phyloP scores from a whole-genome alignment of 495 filamentous ascomycete genomes.

The Aspergillus sparsus region DNA sequence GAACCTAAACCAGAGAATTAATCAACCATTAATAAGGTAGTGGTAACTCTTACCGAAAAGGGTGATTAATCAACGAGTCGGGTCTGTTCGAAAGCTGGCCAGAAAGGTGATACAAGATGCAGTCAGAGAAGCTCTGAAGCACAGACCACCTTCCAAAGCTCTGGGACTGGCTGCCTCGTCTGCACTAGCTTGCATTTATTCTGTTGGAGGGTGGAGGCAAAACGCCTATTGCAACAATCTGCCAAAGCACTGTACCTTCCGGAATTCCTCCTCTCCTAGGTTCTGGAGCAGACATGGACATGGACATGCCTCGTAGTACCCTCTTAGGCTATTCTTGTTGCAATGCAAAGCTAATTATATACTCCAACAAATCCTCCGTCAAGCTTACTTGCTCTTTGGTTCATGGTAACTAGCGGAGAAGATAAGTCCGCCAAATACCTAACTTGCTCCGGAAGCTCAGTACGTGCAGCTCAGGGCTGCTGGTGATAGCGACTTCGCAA shows the following conservation, averaged over 20 bases:
- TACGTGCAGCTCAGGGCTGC: slow-evolving; percentile 14
- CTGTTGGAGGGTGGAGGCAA: slow-evolving; percentile 13
- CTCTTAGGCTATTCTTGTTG: not conserved
- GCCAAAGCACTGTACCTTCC: slow-evolving; percentile 11
- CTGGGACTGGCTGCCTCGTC: slow-evolving; percentile 26
- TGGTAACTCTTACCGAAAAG: slow-evolving; percentile 10
- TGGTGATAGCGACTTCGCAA: slow-evolving; percentile 9
- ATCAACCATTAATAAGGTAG: not conserved
- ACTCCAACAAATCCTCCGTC: not conserved
- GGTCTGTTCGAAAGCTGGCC: slow-evolving; percentile 5
- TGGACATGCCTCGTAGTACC: not conserved
- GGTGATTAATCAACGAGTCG: slow-evolving; percentile 13
- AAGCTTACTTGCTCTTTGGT: no score
- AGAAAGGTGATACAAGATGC: not conserved
- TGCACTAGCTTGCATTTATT: slow-evolving; percentile 13
- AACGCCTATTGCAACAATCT: slow-evolving; percentile 11
- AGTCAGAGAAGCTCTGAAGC: slow-evolving; percentile 10
- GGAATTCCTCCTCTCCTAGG: not conserved
- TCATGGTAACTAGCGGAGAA: not conserved
- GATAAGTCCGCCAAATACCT: not conserved
- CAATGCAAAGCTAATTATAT: no score
- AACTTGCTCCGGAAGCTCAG: slow-evolving; percentile 18
- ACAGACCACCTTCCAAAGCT: slow-evolving; percentile 15
- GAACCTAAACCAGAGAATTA: not conserved
- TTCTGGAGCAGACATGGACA: no score